phyloP scores from a whole-genome alignment of 2,329 filamentous ascomycete species.

The Blumeriella jaapii region DNA sequence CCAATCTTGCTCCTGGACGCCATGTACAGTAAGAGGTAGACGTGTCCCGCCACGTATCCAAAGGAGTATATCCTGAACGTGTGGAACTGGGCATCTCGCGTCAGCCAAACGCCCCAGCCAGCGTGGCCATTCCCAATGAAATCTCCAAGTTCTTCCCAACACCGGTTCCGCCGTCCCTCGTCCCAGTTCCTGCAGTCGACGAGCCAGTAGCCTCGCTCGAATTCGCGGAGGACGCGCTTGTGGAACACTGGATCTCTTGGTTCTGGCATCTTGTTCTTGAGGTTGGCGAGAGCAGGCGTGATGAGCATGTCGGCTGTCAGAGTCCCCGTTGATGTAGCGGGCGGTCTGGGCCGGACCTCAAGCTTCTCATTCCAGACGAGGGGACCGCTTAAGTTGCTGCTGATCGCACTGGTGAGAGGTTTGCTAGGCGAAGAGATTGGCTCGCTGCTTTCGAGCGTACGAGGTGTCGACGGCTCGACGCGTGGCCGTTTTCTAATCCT shows the following conservation, averaged over 20 bases:
- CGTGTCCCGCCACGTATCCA: conserved; percentile 59
- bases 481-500: conserved; percentile 4
- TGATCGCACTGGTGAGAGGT: not conserved
- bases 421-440: not conserved
- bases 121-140: conserved; percentile 46
- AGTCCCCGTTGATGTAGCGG: conserved; percentile 33
- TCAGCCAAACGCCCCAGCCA: conserved; percentile 58
- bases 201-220: conserved; percentile 72
- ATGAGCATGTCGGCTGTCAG: conserved; percentile 42
- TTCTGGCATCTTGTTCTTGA: conserved; percentile 31
- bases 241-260: conserved; percentile 37
- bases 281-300: conserved; percentile 43
- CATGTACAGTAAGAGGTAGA: conserved; percentile 65
- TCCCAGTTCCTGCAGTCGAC: conserved; percentile 48
- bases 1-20: conserved; percentile 54
- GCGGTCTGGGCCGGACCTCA: conserved; percentile 43
- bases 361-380: conserved; percentile 20
- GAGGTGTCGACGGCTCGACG: conserved; percentile 1
- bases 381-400: conserved; percentile 3
- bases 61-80: conserved; percentile 62
- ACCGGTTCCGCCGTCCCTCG: conserved; percentile 33
- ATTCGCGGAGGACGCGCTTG: conserved; percentile 37
- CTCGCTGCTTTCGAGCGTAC: conserved; percentile 1
- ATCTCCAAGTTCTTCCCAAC: conserved; percentile 52
- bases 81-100: conserved; percentile 31